Conservation (phyloP, 371 early-diverging fungal species). For the Haplosporangium sp. region DNA sequence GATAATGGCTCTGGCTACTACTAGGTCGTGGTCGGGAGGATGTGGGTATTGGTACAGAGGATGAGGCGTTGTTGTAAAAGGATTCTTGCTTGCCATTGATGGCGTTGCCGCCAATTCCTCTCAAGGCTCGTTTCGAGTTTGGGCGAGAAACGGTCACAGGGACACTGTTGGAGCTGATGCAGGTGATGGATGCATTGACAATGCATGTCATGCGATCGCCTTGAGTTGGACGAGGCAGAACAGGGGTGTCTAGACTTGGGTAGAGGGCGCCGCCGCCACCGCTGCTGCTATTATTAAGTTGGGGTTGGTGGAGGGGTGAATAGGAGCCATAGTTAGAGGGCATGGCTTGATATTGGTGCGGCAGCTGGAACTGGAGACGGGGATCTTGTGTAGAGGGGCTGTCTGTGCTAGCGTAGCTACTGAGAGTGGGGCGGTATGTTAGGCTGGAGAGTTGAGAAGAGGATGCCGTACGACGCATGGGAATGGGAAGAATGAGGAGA, state of each 20-base stretch:
- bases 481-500: too few species aligned
- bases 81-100: slow-evolving; percentile 5
- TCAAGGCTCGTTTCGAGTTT: slow-evolving; percentile 8
- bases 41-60: background rate
- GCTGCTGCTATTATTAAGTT: slow-evolving; percentile 8
- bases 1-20: slow-evolving; percentile 21
- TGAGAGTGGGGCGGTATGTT: background rate
- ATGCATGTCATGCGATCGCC: slow-evolving; percentile 68
- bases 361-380: background rate
- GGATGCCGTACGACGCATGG: too few species aligned
- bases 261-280: slow-evolving; percentile 26
- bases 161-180: slow-evolving; percentile 36
- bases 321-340: slow-evolving; percentile 39
- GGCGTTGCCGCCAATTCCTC: slow-evolving; percentile 7
- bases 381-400: background rate
- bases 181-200: slow-evolving; percentile 72
- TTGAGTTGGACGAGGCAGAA: slow-evolving; percentile 54
- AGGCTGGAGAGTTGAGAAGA: too few species aligned
- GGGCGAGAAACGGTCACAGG: slow-evolving; percentile 25
- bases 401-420: background rate
- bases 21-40: slow-evolving; percentile 13
- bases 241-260: slow-evolving; percentile 16
- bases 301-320: slow-evolving; percentile 10
- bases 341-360: slow-evolving; percentile 23
- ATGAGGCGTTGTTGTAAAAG: slow-evolving; percentile 6